Conservation (phyloP, 2,329 filamentous ascomycete genomes). For the Tolypocladium tundrense region DNA sequence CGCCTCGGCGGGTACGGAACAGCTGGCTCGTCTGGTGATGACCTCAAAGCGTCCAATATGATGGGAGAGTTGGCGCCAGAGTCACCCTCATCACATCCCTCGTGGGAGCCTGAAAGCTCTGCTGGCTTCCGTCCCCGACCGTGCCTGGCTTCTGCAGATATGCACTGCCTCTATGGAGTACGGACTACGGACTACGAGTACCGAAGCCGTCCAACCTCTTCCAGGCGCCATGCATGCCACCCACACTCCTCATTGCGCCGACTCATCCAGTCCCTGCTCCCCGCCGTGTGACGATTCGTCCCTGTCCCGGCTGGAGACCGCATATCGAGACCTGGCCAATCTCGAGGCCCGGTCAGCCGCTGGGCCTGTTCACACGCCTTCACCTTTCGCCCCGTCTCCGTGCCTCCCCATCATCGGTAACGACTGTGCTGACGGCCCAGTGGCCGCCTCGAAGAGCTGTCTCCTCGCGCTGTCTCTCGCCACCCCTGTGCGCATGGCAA, state of each 20-base stretch:
- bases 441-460: background rate
- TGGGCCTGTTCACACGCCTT: conserved; percentile 18
- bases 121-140: background rate
- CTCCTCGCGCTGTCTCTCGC: background rate
- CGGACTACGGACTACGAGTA: no score
- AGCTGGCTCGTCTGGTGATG: background rate
- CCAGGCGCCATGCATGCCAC: conserved; percentile 11
- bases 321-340: conserved; percentile 35
- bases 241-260: conserved; percentile 9
- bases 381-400: conserved; percentile 5
- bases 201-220: background rate
- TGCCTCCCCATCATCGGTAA: conserved; percentile 1
- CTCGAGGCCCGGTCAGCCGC: conserved; percentile 39
- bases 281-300: conserved; percentile 15
- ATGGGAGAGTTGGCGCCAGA: background rate
- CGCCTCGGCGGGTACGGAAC: background rate
- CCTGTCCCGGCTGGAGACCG: conserved; percentile 11
- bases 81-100: background rate
- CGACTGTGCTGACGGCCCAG: background rate
- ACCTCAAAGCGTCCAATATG: background rate
- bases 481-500: conserved; percentile 7
- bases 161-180: background rate
- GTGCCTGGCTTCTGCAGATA: no score
- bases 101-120: no score
- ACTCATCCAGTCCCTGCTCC: conserved; percentile 11